Conservation (phyloP, 495 filamentous ascomycete genomes). For the Jackrogersella minutella region DNA sequence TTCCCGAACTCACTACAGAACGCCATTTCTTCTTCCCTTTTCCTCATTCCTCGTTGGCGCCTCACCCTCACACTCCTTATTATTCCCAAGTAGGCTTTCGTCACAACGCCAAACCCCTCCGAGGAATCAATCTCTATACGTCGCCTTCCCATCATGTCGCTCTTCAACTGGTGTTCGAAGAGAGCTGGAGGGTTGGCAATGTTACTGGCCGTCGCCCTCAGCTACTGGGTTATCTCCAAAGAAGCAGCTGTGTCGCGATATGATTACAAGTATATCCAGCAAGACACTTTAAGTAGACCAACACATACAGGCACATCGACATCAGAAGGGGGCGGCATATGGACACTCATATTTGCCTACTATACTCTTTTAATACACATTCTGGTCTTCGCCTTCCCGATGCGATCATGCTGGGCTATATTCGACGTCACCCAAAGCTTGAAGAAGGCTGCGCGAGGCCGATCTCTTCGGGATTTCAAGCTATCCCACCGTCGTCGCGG, state of each 20-base stretch:
- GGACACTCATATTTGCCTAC: conserved; percentile 56
- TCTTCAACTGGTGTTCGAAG: conserved; percentile 58
- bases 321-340: conserved; percentile 43
- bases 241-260: conserved; percentile 53
- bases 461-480: conserved; percentile 52
- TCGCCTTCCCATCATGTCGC: conserved; percentile 48
- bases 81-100: conserved; percentile 2
- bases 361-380: conserved; percentile 64
- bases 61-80: conserved; percentile 24
- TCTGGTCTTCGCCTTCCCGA: conserved; percentile 60
- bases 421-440: conserved; percentile 55
- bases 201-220: conserved; percentile 52
- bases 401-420: conserved; percentile 62
- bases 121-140: conserved; percentile 33
- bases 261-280: conserved; percentile 56
- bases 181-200: conserved; percentile 59
- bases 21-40: conserved; percentile 23
- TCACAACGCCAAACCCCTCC: conserved; percentile 12
- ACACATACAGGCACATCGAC: conserved; percentile 40
- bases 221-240: conserved; percentile 56
- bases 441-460: conserved; percentile 50
- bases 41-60: conserved; percentile 31
- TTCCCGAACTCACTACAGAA: conserved; percentile 24
- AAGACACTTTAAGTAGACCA: conserved; percentile 53
- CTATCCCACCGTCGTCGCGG: conserved; percentile 55